Conservation (phyloP, 2,329 filamentous ascomycete genomes). For the Talaromyces funiculosus region DNA sequence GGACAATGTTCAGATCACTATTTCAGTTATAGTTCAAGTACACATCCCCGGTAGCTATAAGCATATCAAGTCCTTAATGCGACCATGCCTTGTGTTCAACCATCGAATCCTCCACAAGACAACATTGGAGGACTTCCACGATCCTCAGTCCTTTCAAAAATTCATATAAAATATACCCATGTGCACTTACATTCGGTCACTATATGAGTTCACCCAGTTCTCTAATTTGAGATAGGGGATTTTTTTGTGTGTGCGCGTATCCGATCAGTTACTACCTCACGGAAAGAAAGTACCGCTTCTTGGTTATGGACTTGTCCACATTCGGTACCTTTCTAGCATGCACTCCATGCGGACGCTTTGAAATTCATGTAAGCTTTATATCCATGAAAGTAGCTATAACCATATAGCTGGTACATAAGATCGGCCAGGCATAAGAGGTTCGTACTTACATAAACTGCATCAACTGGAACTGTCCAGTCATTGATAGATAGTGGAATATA, state of each 20-base stretch:
- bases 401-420: neutral
- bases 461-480: constrained; percentile 13
- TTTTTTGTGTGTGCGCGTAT: neutral
- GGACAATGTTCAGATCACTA: neutral
- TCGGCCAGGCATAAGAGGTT: neutral
- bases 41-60: neutral
- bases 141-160: neutral
- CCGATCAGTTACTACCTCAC: neutral
- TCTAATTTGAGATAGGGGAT: neutral
- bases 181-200: neutral
- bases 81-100: neutral
- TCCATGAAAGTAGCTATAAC: neutral
- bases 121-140: neutral
- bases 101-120: neutral
- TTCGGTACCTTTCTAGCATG: constrained; percentile 10
- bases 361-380: neutral
- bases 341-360: constrained; percentile 13
- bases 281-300: constrained; percentile 12
- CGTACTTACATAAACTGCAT: constrained; percentile 13
- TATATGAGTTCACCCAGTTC: neutral
- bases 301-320: constrained; percentile 6
- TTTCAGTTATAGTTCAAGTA: neutral
- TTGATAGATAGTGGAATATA: constrained; percentile 14
- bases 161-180: neutral
- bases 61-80: too few species aligned